These are phyloP conservation scores for Xylaria grammica DNA, from an alignment of 495 filamentous ascomycete species.

Conservation along the genomic window DNA sequence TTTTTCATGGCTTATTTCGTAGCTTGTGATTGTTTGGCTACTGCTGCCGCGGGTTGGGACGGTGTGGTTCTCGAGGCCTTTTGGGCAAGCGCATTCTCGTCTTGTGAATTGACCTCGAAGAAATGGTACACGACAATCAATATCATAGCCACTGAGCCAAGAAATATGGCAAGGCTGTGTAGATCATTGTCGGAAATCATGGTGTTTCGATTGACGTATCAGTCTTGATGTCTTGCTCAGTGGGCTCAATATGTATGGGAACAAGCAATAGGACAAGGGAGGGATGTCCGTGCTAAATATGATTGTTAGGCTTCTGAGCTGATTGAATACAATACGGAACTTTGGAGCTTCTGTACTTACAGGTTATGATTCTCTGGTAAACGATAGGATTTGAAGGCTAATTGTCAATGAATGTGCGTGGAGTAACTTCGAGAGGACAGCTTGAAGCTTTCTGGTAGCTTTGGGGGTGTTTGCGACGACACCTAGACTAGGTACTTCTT, in stretches of 20 bases:
- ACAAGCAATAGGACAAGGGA: background rate
- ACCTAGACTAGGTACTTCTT: background rate
- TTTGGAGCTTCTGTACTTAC: constrained; percentile 1
- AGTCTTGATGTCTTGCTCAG: constrained; percentile 18
- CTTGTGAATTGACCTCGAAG: constrained; percentile 88
- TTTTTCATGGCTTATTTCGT: constrained; percentile 22
- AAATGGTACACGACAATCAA: constrained; percentile 96
- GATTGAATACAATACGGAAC: background rate
- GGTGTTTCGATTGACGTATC: constrained; percentile 31
- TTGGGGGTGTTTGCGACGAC: constrained; percentile 8
- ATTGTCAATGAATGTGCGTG: constrained; percentile 8
- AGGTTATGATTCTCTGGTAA: background rate
- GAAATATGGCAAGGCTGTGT: constrained; percentile 87
- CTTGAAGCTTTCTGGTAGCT: constrained; percentile 25
- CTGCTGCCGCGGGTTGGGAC: constrained; percentile 34
- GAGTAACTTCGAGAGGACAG: constrained; percentile 35
- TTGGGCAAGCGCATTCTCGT: constrained; percentile 38
- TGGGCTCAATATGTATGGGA: background rate
- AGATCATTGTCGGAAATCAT: constrained; percentile 90
- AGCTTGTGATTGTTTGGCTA: constrained; percentile 25
- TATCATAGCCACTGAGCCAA: constrained; percentile 89
- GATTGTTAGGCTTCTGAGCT: background rate
- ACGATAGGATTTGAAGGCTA: background rate
- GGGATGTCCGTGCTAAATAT: background rate
- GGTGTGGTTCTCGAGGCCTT: constrained; percentile 39